Base-by-base conservation (phyloP, 202 grass and related monocot genomes). In the Digitaria exilis region DNA sequence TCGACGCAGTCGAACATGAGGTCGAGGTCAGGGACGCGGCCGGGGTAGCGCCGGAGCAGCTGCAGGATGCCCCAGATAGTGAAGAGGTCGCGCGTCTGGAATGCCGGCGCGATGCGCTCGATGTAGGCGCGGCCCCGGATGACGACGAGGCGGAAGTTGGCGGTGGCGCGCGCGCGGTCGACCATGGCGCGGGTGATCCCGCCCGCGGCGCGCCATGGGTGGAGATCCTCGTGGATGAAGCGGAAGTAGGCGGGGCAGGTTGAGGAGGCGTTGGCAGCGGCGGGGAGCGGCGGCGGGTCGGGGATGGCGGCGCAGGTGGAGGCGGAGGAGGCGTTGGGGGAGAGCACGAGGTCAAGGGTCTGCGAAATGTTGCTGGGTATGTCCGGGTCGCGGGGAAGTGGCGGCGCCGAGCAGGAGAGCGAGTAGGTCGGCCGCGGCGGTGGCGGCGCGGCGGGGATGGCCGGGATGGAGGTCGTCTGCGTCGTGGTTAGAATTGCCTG, bases 1-100 rank as follows among this genome's bases (percentile, higher is more conserved):
- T 99, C 96, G 4, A 93, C 88, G 69, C 93, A 96, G 82, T 99
- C 88, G 66, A 99, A 99, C 93, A 99, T 99, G 87, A 99, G 87
- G 54, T 99, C 93, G 39, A 99, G 93, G 74, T 99, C 96, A 39
- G 96, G 96, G 50, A 99, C 69, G 34, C 78, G 91, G 24, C 91
- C 93, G 0, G 93, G 96, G 83, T 99, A 99, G 57, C 87, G 94
- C 59, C 88, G 86, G 65, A 99, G 77, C 50, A 99, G 84, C 91
- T 99, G 96, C 25, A 93, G 85, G 22, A 99, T 90, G 61, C 96
- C 96, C 96, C 96, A 99, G 17, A 99, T 82, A 14, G 93, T 96
- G 91, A 99, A 99, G 59, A 94, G 85, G 49, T 99, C 89, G 9
- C 96, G 82, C 48, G 96, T 92, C 73, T 96, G 91, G 81, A 94